These are phyloP conservation scores for Tulasnella sp. DNA, from an alignment of 768 basidiomycete genomes.

Conservation along the genomic window DNA sequence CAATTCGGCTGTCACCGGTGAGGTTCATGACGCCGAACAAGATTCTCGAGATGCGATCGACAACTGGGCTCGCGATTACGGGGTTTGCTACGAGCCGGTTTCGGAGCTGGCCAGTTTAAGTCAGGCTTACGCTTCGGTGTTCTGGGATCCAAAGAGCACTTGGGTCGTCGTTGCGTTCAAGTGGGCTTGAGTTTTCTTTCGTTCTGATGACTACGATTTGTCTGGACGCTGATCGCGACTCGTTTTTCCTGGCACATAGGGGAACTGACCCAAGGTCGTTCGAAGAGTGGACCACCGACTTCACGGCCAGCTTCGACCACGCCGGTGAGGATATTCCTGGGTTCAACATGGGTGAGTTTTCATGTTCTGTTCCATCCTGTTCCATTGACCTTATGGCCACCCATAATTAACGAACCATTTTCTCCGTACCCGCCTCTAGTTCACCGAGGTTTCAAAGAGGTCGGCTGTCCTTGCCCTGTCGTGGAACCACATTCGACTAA, in stretches of 20 bases:
- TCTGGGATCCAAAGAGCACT: conserved; percentile 19
- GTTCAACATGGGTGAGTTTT: neutral
- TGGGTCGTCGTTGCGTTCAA: conserved; percentile 25
- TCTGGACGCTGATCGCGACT: neutral
- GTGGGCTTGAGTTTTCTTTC: neutral
- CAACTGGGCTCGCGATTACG: neutral
- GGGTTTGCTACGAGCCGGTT: conserved; percentile 17
- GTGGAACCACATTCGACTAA: neutral
- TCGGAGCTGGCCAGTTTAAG: conserved; percentile 18
- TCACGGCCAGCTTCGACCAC: neutral
- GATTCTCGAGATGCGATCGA: conserved; percentile 3
- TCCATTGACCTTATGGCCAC: neutral
- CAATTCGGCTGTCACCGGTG: neutral
- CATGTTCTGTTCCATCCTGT: neutral
- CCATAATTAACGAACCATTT: neutral
- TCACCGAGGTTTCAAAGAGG: conserved; percentile 23
- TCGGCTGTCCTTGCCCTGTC: neutral
- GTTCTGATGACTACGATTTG: no score
- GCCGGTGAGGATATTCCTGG: neutral
- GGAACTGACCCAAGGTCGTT: conserved; percentile 23
- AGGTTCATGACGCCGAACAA: neutral
- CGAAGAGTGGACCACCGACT: conserved; percentile 23
- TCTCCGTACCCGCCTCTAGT: neutral
- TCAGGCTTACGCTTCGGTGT: conserved; percentile 19
- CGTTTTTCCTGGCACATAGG: neutral